Base-by-base conservation (phyloP, 805 yeast genomes). In the Zygotorulaspora florentina region DNA sequence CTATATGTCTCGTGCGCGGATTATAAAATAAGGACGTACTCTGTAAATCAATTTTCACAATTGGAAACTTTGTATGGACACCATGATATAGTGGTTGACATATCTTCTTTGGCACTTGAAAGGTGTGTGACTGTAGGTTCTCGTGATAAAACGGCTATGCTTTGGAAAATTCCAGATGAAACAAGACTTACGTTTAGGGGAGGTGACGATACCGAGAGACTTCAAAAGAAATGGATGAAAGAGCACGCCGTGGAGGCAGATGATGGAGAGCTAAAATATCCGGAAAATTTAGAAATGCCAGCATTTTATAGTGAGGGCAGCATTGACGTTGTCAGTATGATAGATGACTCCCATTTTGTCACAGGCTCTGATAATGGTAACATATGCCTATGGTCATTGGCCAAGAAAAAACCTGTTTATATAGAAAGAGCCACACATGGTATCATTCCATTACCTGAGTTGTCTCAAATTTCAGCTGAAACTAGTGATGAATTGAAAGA, bases 91-190 rank as follows among this genome's bases (percentile, higher is more conserved):
- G 90, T 91, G 37, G 76, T 78, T 35, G 97, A 83, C 59, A 83
- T 93, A 43, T 70, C 88, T 17, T 88, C 97, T 0, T 70, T 93
- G 50, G 78, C 79, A 8, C 81, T 82, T 65, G 98, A 93, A 61
- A 80, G 96, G 47, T 93, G 99, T 72, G 90, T 93, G 13, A 87
- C 96, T 20, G 98, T 91, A 27, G 99, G 99, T 13, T 76, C 95
- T 2, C 80, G 98, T 57, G 99, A 93, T 68, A 82, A 95, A 58
- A 87, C 96, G 4, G 96, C 91, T 8, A 85, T 95, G 83, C 72
- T 87, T 57, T 93, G 99, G 99, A 93, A 93, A 65, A 88, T 93
- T 54, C 80, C 96, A 20, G 99, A 93, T 58, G 99, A 93, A 68
- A 81, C 95, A 1, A 80, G 97, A 61, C 76, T 93, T 58, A 89